These are phyloP conservation scores for Dissoconium aciculare DNA, from an alignment of 2,329 filamentous ascomycete genomes.

Conservation along the genomic window DNA sequence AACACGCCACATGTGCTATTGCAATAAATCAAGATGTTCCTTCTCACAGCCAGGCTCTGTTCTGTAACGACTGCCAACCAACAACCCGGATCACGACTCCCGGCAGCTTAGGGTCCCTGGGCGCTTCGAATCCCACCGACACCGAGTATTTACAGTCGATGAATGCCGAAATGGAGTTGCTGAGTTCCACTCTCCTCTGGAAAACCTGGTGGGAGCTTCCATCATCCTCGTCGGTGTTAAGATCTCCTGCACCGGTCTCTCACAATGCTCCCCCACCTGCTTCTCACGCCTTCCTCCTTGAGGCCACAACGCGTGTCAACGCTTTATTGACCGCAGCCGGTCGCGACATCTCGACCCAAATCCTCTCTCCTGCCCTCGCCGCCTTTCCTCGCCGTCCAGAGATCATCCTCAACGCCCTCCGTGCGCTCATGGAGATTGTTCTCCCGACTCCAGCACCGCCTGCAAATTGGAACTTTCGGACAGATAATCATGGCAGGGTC, in stretches of 20 bases:
- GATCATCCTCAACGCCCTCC: slow-evolving; percentile 7
- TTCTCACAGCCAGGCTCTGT: slow-evolving; percentile 6
- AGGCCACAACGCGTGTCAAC: neutral
- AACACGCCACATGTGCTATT: slow-evolving; percentile 4
- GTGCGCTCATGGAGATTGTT: slow-evolving; percentile 6
- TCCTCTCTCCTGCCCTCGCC: slow-evolving; percentile 6
- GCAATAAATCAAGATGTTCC: slow-evolving; percentile 2
- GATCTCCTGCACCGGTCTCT: slow-evolving; percentile 2
- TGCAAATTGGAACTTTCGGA: no score
- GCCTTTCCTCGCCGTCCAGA: slow-evolving; percentile 5
- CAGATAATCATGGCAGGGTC: no score
- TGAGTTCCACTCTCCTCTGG: slow-evolving; percentile 10
- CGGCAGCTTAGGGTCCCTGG: slow-evolving; percentile 1
- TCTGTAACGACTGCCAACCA: neutral
- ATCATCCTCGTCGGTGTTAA: slow-evolving; percentile 6
- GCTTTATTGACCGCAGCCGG: slow-evolving; percentile 5
- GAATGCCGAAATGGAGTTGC: slow-evolving; percentile 8
- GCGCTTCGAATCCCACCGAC: neutral
- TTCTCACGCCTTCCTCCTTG: slow-evolving; percentile 5
- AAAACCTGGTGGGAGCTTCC: slow-evolving; percentile 8
- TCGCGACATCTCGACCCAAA: slow-evolving; percentile 1
- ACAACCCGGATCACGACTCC: neutral
- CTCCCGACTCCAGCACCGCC: no score
- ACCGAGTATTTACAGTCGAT: slow-evolving; percentile 3
- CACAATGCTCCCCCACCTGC: neutral